These are phyloP conservation scores for Lodderomyces oxycetoniae DNA, from an alignment of 1,139 yeast genomes.

Conservation along the genomic window DNA sequence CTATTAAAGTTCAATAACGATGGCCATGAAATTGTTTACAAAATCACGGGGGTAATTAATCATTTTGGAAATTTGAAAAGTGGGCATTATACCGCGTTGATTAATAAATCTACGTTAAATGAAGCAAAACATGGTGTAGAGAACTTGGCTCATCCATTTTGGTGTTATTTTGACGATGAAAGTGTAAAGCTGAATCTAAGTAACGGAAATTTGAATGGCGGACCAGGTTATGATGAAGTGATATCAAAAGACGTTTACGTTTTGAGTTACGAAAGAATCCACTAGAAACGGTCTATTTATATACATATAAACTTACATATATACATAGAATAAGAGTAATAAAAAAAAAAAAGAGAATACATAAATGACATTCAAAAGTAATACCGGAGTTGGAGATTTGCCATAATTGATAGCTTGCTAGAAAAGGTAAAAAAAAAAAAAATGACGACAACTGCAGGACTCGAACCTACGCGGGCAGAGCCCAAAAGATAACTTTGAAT, in stretches of 20 bases:
- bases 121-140: slow-evolving; percentile 21
- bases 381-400: too few relatives aligned
- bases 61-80: slow-evolving; percentile 68
- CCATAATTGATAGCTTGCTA: too few relatives aligned
- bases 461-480: too few relatives aligned
- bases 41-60: slow-evolving; percentile 57
- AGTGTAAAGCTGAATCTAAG: slow-evolving; percentile 43
- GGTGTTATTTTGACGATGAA: slow-evolving; percentile 78
- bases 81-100: slow-evolving; percentile 71
- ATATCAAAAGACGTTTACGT: slow-evolving; percentile 65
- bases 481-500: too few relatives aligned
- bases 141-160: slow-evolving; percentile 28
- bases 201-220: slow-evolving; percentile 37
- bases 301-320: too few relatives aligned
- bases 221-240: slow-evolving; percentile 27
- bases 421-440: too few relatives aligned
- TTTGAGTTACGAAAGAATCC: slow-evolving; percentile 51
- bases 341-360: too few relatives aligned
- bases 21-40: slow-evolving; percentile 44
- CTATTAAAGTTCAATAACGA: slow-evolving; percentile 44
- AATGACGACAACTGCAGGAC: too few relatives aligned
- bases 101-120: slow-evolving; percentile 44
- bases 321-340: too few relatives aligned
- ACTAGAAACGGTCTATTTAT: too few relatives aligned
- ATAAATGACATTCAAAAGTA: too few relatives aligned